Base-by-base conservation (phyloP, 2,329 filamentous ascomycete genomes). In the Venturia effusa region DNA sequence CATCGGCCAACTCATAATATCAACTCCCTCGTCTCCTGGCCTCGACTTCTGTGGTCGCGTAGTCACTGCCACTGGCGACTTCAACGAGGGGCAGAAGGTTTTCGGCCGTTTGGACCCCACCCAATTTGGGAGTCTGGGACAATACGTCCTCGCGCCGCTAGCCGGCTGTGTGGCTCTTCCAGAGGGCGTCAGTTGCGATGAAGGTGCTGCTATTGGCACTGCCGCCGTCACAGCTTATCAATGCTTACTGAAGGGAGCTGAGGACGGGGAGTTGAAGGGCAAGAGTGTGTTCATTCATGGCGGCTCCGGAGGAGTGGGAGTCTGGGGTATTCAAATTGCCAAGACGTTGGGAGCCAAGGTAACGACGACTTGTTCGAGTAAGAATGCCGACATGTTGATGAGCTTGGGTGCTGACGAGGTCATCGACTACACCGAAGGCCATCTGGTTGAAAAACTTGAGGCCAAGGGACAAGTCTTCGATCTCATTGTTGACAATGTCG, bases 371-470 rank as follows among this genome's bases (percentile, higher is more conserved):
- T 88, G 86, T 69, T 88, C 84, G 11, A 77, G 75, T 0, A 71
- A 71, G 6, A 89, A 88, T 70, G 75, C 80, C 0, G 79, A 82
- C 55, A 71, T 88, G 1, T 85, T 83, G 69, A 79, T 79, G 66
- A 73, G 74, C 2, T 72, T 89, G 0, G 86, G 86, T 0, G 86
- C 86, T 7, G 84, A 88, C 67, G 81, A 84, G 65, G 80, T 87
- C 37, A 77, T 88, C 59, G 83, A 88, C 68, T 88, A 88, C 70
- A 81, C 78, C 22, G 72, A 55, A 19, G 45, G 22, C 10, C 74
- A 86, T 69, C 72, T 87, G 1, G 68, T 78, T 4, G 73, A 75
- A 30, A 71, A 70, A 3, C 71, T 88, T 8, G 78, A 77, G 65
- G 71, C 74, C 0, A 78, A 78, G 43, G 81, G 81, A 0, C 74